Conservation (phyloP, 257 asterid genomes). For the Buddleja alternifolia region DNA sequence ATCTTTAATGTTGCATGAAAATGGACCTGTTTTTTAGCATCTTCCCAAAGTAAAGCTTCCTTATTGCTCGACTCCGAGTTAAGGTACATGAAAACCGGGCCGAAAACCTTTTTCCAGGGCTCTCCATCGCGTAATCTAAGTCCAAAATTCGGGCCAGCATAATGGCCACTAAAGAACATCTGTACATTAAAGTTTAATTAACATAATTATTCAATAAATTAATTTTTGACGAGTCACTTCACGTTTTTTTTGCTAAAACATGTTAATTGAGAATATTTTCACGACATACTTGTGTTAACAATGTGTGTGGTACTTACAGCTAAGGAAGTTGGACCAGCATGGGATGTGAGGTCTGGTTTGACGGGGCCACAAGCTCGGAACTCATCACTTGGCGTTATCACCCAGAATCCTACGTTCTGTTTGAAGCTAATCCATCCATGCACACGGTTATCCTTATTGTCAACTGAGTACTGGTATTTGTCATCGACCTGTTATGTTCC, state of each 20-base stretch:
- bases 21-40: slow-evolving; percentile 63
- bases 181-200: slow-evolving; percentile 15
- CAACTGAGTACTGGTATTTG: slow-evolving; percentile 68
- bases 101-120: slow-evolving; percentile 66
- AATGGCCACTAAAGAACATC: slow-evolving; percentile 59
- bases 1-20: slow-evolving; percentile 6
- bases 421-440: slow-evolving; percentile 71
- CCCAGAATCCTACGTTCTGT: slow-evolving; percentile 58
- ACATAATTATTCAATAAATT: not conserved
- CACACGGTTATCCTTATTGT: slow-evolving; percentile 53
- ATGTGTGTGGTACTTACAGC: slow-evolving; percentile 35
- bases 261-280: not conserved
- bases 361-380: slow-evolving; percentile 65
- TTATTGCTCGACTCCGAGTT: slow-evolving; percentile 46
- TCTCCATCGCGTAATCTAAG: slow-evolving; percentile 50
- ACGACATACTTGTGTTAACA: not conserved
- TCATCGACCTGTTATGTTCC: slow-evolving; percentile 56
- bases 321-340: slow-evolving; percentile 59
- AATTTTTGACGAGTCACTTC: not conserved
- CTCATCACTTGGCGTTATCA: slow-evolving; percentile 69
- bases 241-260: not conserved
- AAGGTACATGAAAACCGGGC: slow-evolving; percentile 64
- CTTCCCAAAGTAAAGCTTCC: slow-evolving; percentile 52
- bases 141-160: slow-evolving; percentile 48
- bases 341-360: slow-evolving; percentile 68